phyloP scores from a whole-genome alignment of 176 grass and related monocot genomes.

The Pontederia paniculata region DNA sequence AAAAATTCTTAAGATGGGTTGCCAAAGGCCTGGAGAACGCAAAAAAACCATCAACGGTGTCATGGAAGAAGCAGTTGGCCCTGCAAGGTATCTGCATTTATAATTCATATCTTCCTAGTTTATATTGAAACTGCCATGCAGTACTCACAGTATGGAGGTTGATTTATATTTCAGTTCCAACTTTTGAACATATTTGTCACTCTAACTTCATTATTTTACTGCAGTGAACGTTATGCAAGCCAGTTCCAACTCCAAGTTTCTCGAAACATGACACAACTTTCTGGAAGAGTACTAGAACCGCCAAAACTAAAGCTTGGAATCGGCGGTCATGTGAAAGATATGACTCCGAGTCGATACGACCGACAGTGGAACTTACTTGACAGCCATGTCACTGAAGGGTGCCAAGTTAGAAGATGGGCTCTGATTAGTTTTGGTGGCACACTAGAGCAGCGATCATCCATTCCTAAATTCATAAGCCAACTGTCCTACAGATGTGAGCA shows the following conservation, averaged over 20 bases:
- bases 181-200: constrained; percentile 2
- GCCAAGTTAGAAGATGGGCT: constrained; percentile 65
- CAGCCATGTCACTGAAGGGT: constrained; percentile 80
- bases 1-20: constrained; percentile 80
- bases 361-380: constrained; percentile 80
- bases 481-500: constrained; percentile 63
- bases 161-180: no score
- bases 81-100: constrained; percentile 38
- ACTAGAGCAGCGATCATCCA: constrained; percentile 46
- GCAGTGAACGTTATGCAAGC: constrained; percentile 50
- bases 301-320: constrained; percentile 77
- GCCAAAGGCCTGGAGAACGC: constrained; percentile 68
- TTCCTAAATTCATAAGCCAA: constrained; percentile 74
- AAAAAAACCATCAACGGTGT: constrained; percentile 78
- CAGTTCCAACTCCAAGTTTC: constrained; percentile 75
- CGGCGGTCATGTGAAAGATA: constrained; percentile 56
- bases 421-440: constrained; percentile 92
- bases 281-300: constrained; percentile 77
- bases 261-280: constrained; percentile 83
- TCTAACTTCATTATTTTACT: constrained; percentile 25
- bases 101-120: background rate
- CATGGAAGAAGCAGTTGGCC: constrained; percentile 37
- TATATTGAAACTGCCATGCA: no score
- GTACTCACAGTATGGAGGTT: no score
- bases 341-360: constrained; percentile 73